Evolutionary conservation across 2,329 filamentous ascomycete species (phyloP).

Genomic region (Xylariaceae sp.): DNA sequence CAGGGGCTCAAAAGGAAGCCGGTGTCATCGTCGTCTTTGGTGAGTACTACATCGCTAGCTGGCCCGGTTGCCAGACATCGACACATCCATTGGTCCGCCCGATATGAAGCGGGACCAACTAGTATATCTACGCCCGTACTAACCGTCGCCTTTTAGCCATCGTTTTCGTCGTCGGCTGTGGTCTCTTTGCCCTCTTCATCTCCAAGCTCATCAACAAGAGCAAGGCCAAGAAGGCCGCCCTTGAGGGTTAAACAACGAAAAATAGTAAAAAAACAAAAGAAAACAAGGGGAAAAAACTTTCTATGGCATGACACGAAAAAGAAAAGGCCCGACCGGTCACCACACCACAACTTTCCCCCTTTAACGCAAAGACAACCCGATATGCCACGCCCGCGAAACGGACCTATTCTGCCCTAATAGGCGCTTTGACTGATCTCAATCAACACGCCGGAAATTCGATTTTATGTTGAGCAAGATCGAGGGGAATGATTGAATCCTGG

Average conservation of each 20-base stretch:
- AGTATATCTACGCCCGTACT: not conserved
- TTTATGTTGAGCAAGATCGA: slow-evolving; percentile 11
- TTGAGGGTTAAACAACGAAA: slow-evolving; percentile 21
- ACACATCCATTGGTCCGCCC: no score
- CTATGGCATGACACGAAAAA: slow-evolving; percentile 2
- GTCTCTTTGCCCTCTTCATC: slow-evolving; percentile 31
- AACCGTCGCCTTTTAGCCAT: slow-evolving; percentile 23
- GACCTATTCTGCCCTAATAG: slow-evolving; percentile 13
- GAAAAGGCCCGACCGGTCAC: slow-evolving; percentile 12
- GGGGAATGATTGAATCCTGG: slow-evolving; percentile 9
- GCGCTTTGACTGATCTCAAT: slow-evolving; percentile 19
- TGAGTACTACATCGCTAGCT: slow-evolving; percentile 6
- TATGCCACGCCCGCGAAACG: slow-evolving; percentile 20
- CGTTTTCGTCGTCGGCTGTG: slow-evolving; percentile 32
- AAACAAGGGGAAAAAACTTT: slow-evolving; percentile 9
- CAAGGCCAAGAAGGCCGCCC: slow-evolving; percentile 28
- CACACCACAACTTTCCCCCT: slow-evolving; percentile 8
- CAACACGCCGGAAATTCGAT: slow-evolving; percentile 14
- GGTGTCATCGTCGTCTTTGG: slow-evolving; percentile 34
- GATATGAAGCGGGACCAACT: not conserved
- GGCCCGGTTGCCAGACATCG: no score
- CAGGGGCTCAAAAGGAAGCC: slow-evolving; percentile 30
- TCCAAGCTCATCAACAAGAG: slow-evolving; percentile 28
- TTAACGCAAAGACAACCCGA: slow-evolving; percentile 18
- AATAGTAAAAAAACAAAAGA: slow-evolving; percentile 9